Evolutionary conservation across 2,329 filamentous ascomycete species (phyloP).

Genomic region (Cordyceps tenuipes): DNA sequence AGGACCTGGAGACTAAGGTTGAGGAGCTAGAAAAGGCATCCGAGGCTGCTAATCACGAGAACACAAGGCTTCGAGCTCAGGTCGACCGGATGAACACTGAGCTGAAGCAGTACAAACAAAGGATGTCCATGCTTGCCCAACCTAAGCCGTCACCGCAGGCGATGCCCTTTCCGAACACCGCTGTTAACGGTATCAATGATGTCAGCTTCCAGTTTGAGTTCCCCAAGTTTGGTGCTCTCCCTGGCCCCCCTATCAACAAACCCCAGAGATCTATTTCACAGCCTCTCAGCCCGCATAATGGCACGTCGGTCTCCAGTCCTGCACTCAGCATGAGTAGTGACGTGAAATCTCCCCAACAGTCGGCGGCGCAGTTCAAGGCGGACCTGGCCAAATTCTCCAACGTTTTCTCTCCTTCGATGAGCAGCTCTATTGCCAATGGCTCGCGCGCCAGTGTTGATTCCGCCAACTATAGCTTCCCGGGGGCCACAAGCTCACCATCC

Average conservation of each 20-base stretch:
- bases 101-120: constrained; percentile 83
- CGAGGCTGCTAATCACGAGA: constrained; percentile 76
- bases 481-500: constrained; percentile 52
- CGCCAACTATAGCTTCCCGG: constrained; percentile 35
- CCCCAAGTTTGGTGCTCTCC: constrained; percentile 78
- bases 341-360: constrained; percentile 16
- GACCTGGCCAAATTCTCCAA: constrained; percentile 47
- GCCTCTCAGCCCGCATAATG: constrained; percentile 24
- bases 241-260: constrained; percentile 33
- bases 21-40: constrained; percentile 74
- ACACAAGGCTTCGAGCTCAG: constrained; percentile 73
- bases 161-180: constrained; percentile 34
- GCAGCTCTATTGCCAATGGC: constrained; percentile 35
- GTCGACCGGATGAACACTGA: constrained; percentile 81
- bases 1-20: constrained; percentile 73
- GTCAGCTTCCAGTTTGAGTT: constrained; percentile 94
- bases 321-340: constrained; percentile 23
- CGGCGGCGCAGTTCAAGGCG: constrained; percentile 30
- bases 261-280: constrained; percentile 22
- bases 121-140: constrained; percentile 52
- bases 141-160: constrained; percentile 32
- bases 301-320: constrained; percentile 16
- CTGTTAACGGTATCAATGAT: constrained; percentile 54
- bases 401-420: constrained; percentile 50
- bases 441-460: constrained; percentile 46